Evolutionary conservation across 257 asterid genomes (phyloP).

Genomic region (Rhazya stricta): DNA sequence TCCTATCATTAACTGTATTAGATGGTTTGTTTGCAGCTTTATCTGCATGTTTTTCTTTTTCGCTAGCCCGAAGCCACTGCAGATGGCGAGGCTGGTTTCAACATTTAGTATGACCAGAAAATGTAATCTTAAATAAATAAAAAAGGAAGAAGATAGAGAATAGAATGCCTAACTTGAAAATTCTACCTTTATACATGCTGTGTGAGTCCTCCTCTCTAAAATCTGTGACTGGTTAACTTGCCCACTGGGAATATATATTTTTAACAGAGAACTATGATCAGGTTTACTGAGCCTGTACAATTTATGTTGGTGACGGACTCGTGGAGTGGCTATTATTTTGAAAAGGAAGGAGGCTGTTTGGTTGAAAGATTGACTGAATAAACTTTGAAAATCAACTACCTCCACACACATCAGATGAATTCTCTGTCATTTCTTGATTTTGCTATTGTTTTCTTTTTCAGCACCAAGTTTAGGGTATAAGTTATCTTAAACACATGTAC

Average conservation of each 20-base stretch:
- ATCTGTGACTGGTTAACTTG: not conserved
- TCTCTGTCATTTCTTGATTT: too few relatives aligned
- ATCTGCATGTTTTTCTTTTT: not conserved
- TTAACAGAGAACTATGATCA: not conserved
- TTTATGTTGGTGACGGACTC: not conserved
- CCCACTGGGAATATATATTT: not conserved
- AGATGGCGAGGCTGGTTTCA: not conserved
- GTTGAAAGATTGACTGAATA: too few relatives aligned
- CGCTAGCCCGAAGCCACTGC: not conserved
- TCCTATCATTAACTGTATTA: not conserved
- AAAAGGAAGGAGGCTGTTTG: too few relatives aligned
- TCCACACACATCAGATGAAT: too few relatives aligned
- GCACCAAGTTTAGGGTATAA: too few relatives aligned
- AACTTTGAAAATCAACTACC: too few relatives aligned
- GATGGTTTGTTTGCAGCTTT: not conserved
- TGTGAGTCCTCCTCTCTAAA: not conserved
- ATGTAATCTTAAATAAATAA: not conserved
- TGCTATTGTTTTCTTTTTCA: too few relatives aligned
- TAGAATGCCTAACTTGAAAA: not conserved
- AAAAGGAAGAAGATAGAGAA: not conserved
- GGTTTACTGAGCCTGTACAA: not conserved
- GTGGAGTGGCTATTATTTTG: not conserved
- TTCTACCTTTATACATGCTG: not conserved
- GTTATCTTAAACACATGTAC: too few relatives aligned
- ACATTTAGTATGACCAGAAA: not conserved